Percentiles rank a stretch among this genome's conserved stretches.
Evolutionary conservation across 2,329 filamentous ascomycete species (phyloP).

Genomic region (Fusarium siculi): DNA sequence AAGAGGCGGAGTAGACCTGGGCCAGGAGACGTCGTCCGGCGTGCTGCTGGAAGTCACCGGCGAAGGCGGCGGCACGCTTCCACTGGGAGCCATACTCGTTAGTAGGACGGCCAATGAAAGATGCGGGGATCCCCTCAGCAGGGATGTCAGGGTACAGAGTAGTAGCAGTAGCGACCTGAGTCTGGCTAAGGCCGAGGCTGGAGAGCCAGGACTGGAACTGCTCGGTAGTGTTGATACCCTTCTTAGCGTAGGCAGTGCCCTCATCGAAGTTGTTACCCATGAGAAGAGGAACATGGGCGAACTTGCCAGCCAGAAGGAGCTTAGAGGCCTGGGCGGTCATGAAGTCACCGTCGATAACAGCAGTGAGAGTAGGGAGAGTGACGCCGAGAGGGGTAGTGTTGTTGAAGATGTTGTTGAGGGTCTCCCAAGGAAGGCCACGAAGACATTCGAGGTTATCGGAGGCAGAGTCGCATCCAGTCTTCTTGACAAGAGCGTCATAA

Average conservation of each 20-base stretch:
- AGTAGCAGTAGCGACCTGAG: conserved; percentile 46
- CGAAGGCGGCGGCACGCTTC: conserved; percentile 63
- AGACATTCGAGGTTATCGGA: conserved; percentile 47
- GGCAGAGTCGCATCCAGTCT: conserved; percentile 38
- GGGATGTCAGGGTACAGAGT: conserved; percentile 62
- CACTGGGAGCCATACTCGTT: conserved; percentile 57
- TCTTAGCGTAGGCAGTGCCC: conserved; percentile 64
- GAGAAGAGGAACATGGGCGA: conserved; percentile 72
- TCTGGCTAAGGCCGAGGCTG: conserved; percentile 37
- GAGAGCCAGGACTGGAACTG: conserved; percentile 54
- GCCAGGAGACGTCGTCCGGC: conserved; percentile 64
- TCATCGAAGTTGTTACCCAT: conserved; percentile 73
- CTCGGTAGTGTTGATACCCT: conserved; percentile 64
- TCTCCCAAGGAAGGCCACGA: conserved; percentile 45
- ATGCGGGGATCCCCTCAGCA: conserved; percentile 58
- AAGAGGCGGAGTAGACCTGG: conserved; percentile 60
- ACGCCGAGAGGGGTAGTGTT: conserved; percentile 31
- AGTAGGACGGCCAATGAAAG: conserved; percentile 47
- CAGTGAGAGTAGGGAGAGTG: conserved; percentile 25
- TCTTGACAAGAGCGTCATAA: conserved; percentile 46
- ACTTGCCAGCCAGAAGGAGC: conserved; percentile 66
- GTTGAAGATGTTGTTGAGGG: conserved; percentile 46
- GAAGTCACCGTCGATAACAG: conserved; percentile 52
- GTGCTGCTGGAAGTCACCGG: conserved; percentile 67
- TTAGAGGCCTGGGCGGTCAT: conserved; percentile 56